Base-by-base conservation (phyloP, 1,284 basidiomycete species). In the Rhodotorula sp. region DNA sequence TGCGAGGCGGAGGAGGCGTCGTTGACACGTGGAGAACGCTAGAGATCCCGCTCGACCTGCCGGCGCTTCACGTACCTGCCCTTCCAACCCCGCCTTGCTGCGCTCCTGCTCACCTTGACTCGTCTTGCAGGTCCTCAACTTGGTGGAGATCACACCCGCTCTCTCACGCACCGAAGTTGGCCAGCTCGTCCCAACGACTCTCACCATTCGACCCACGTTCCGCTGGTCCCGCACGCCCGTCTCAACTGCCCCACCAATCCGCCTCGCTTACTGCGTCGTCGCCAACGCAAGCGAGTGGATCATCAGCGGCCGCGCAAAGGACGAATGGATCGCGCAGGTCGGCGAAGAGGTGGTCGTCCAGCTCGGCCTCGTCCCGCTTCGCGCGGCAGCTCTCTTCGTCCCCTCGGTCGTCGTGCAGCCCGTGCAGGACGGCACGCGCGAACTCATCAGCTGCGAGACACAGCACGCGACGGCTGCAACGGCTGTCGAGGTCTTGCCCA, bases 261-360 rank as follows among this genome's bases (percentile, higher is more conserved):
- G 32, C 6, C 56, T 93, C 80, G 84, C 86, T 39, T 93, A 89
- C 76, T 89, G 91, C 71, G 82, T 93, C 4, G 39, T 65, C 15
- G 87, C 90, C 70, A 89, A 91, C 72, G 84, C 86, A 79, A 83
- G 86, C 20, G 90, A 91, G 74, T 93, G 91, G 91, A 82, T 92
- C 4, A 85, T 93, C 20, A 90, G 89, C 72, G 91, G 91, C 17
- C 84, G 84, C 53, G 91, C 90, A 79, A 85, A 87, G 59, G 91
- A 90, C 1, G 88, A 90, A 74, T 91, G 91, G 74, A 72, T 83
- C 34, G 90, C 89, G 17, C 84, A 85, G 84, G 15, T 82, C 80
- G 46, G 85, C 84, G 1, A 83, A 86, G 72, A 83, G 81, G 2
- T 82, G 86, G 0, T 84, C 11, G 15, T 74, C 4, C 32, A 86